These are phyloP conservation scores for Larix kaempferi DNA, from an alignment of 75 land plant genomes.

Conservation along the genomic window DNA sequence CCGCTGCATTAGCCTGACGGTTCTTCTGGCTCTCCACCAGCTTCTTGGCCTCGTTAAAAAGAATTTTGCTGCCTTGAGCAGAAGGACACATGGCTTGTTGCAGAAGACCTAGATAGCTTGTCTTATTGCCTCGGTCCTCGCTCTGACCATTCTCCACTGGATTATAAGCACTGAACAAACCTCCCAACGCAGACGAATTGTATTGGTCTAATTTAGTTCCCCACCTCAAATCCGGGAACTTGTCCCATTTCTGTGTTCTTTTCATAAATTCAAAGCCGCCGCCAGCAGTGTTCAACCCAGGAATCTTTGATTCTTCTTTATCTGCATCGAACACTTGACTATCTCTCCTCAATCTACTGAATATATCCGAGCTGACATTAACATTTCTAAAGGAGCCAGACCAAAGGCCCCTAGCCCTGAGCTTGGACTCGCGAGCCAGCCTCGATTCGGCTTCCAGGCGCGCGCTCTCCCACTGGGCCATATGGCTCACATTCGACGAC, in stretches of 20 bases:
- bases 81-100: conserved; percentile 10
- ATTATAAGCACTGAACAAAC: not conserved
- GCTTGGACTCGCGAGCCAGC: conserved; percentile 41
- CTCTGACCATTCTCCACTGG: not conserved
- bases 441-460: conserved; percentile 66
- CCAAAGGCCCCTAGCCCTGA: conserved; percentile 11
- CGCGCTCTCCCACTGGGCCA: conserved; percentile 80
- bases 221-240: not conserved
- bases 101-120: not conserved
- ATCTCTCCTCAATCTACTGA: not conserved
- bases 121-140: not conserved
- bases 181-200: not conserved
- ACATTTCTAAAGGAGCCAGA: too few species aligned
- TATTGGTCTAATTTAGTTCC: not conserved
- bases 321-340: not conserved
- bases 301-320: too few species aligned
- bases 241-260: not conserved
- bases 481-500: conserved; percentile 55
- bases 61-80: not conserved
- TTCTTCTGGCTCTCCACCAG: not conserved
- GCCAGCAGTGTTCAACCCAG: not conserved
- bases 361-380: too few species aligned
- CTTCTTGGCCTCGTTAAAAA: not conserved
- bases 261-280: not conserved
- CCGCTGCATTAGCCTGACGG: not conserved